phyloP scores from a whole-genome alignment of 345 rosid species.

The Eucalyptus camaldulensis region DNA sequence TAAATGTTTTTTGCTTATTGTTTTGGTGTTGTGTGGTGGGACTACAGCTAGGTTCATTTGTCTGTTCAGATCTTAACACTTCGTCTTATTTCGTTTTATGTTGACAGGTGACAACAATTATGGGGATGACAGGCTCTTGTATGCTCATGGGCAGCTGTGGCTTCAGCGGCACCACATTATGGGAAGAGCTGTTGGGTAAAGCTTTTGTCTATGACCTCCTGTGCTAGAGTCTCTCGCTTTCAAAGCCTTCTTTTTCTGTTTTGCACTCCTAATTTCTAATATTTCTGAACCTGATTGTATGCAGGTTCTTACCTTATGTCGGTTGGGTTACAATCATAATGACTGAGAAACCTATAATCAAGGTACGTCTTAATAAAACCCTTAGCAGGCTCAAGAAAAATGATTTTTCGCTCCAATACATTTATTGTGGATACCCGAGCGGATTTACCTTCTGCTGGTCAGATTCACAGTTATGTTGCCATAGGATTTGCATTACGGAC shows the following conservation, averaged over 20 bases:
- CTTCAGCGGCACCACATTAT: conserved; percentile 75
- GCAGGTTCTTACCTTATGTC: conserved; percentile 78
- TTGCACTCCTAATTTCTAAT: not conserved
- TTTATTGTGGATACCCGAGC: not conserved
- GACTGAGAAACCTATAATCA: conserved; percentile 91
- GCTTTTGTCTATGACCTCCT: not conserved
- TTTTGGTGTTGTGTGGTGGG: not conserved
- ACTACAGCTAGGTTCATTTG: not conserved
- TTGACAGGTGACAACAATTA: conserved; percentile 64
- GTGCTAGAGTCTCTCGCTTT: not conserved
- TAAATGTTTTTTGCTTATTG: not conserved
- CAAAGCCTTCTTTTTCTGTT: not conserved
- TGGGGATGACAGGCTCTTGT: conserved; percentile 73
- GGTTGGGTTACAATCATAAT: conserved; percentile 98
- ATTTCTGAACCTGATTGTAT: not conserved
- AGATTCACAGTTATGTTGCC: not conserved
- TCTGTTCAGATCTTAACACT: not conserved
- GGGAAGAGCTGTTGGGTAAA: conserved; percentile 93
- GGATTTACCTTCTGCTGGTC: not conserved
- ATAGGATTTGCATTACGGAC: not conserved
- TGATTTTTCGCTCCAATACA: not conserved
- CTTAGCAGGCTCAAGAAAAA: not conserved
- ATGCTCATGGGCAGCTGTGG: conserved; percentile 86
- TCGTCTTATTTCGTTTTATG: not conserved
- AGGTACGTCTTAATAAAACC: conserved; percentile 22